Evolutionary conservation across 192 early-diverging fungal species (phyloP), one percentile per base, ranked within the genome.

Genomic region (Kappamyces sp.): DNA sequence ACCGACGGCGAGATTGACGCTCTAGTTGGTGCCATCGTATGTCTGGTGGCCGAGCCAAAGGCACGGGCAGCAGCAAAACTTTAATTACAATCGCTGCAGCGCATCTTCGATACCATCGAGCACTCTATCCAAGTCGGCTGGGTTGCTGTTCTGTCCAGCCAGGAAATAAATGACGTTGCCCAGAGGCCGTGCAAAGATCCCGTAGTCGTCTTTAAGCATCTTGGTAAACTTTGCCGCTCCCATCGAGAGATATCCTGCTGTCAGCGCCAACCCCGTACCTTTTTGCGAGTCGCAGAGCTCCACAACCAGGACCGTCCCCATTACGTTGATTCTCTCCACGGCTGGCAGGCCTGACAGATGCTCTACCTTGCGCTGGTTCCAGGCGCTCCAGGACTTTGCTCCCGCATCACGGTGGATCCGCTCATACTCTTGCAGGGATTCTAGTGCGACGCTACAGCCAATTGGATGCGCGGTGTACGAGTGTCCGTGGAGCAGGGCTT

Each of bases 381-480:
- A 84, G 9, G 75, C n/a, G 53, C 71, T 74, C 75, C 59, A 39
- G 39, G n/a, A n/a, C 46, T n/a, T 54, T 62, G 33, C n/a, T 45
- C 30, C 33, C 45, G 11, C 35, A 50, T 4, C 14, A 40, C 58
- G 53, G 11, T 9, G n/a, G 43, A 32, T 60, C 46, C n/a, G 50
- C 15, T 71, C 69, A 38, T 81, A 79, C 45, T 70, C 68, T 33
- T 79, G 58, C 42, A 90, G 64, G 15, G 77, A 67, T 2, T 66
- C 71, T 4, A 73, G 70, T 29, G 86, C 88, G 8, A 89, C 87
- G 2, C 70, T 68, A 60, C 87, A 90, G 7, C 87, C 90, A 59
- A 89, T 79, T 2, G 90, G 88, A 58, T 90, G 85, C 9, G 85
- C 90, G 31, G 88, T 90, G 62, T 88, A 91, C 8, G 81, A 85